Percentiles rank a stretch among this genome's conserved stretches.
Evolutionary conservation across 2,329 filamentous ascomycete species (phyloP).

Genomic region (Aaosphaeria pasadenensis): DNA sequence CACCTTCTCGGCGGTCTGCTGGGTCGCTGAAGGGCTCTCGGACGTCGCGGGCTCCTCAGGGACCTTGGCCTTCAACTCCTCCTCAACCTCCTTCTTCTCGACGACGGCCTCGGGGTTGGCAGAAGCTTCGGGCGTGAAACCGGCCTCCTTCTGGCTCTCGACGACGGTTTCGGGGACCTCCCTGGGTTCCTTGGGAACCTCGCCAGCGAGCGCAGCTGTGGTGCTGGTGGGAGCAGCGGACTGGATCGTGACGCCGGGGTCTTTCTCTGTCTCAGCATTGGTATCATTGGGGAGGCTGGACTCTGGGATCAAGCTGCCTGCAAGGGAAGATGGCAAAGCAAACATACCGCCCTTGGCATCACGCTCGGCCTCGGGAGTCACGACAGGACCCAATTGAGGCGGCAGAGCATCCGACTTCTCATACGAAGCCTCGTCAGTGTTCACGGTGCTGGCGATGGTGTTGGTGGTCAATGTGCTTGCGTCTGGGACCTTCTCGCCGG

Average conservation of each 20-base stretch:
- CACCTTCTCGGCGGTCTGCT: constrained; percentile 38
- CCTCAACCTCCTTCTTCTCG: constrained; percentile 70
- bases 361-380: constrained; percentile 42
- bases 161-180: constrained; percentile 60
- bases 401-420: constrained; percentile 67
- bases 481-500: constrained; percentile 78
- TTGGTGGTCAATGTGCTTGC: constrained; percentile 61
- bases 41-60: constrained; percentile 56
- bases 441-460: constrained; percentile 61
- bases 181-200: constrained; percentile 44
- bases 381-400: constrained; percentile 45
- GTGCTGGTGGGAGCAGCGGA: constrained; percentile 44
- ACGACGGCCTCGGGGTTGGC: constrained; percentile 62
- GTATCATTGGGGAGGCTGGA: constrained; percentile 71
- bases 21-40: constrained; percentile 41
- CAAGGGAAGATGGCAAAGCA: constrained; percentile 44
- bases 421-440: constrained; percentile 76
- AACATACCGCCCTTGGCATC: constrained; percentile 45
- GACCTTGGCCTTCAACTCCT: constrained; percentile 67
- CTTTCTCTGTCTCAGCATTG: constrained; percentile 37
- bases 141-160: constrained; percentile 68
- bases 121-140: constrained; percentile 65
- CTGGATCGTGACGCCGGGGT: constrained; percentile 40
- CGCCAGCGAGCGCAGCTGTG: constrained; percentile 45
- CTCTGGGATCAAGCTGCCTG: constrained; percentile 72